Percentiles rank a stretch among this genome's conserved stretches.
These are phyloP conservation scores for Davidsoniella neocaledoniae DNA, from an alignment of 2,329 filamentous ascomycete genomes.

Conservation along the genomic window DNA sequence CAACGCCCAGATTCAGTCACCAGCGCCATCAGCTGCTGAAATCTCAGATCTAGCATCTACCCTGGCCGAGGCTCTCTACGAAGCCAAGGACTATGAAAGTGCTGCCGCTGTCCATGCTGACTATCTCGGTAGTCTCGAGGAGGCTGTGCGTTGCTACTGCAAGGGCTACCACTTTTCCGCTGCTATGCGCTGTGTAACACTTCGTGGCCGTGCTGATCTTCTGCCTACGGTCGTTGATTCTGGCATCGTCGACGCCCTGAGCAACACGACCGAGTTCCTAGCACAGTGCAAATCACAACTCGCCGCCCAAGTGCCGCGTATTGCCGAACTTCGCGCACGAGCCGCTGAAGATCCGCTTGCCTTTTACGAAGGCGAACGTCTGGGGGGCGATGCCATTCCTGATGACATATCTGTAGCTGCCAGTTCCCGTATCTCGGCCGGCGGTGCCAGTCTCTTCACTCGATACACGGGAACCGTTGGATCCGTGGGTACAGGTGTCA, in stretches of 20 bases:
- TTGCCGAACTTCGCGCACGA: slow-evolving; percentile 64
- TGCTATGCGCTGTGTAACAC: slow-evolving; percentile 60
- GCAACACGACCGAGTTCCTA: slow-evolving; percentile 73
- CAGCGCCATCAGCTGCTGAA: slow-evolving; percentile 41
- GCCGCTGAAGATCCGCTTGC: slow-evolving; percentile 72
- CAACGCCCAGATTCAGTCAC: slow-evolving; percentile 49
- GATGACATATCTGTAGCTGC: slow-evolving; percentile 88
- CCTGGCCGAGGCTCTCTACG: slow-evolving; percentile 63
- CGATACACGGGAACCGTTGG: slow-evolving; percentile 66
- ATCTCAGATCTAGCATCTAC: slow-evolving; percentile 52
- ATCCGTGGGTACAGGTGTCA: slow-evolving; percentile 56
- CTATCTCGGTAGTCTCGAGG: slow-evolving; percentile 56
- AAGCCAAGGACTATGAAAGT: slow-evolving; percentile 67
- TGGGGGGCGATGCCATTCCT: slow-evolving; percentile 50
- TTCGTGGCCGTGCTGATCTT: slow-evolving; percentile 42
- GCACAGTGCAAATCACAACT: slow-evolving; percentile 85
- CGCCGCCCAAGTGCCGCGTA: slow-evolving; percentile 66
- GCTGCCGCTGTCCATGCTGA: slow-evolving; percentile 70
- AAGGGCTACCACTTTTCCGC: slow-evolving; percentile 76
- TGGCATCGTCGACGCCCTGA: slow-evolving; percentile 65
- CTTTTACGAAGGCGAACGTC: slow-evolving; percentile 68
- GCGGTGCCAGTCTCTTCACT: slow-evolving; percentile 73
- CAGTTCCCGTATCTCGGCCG: slow-evolving; percentile 58
- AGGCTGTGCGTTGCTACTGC: slow-evolving; percentile 63
- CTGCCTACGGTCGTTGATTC: slow-evolving; percentile 55